These are phyloP conservation scores for Avena sativa DNA, from an alignment of 176 grass and related monocot genomes.

Conservation along the genomic window DNA sequence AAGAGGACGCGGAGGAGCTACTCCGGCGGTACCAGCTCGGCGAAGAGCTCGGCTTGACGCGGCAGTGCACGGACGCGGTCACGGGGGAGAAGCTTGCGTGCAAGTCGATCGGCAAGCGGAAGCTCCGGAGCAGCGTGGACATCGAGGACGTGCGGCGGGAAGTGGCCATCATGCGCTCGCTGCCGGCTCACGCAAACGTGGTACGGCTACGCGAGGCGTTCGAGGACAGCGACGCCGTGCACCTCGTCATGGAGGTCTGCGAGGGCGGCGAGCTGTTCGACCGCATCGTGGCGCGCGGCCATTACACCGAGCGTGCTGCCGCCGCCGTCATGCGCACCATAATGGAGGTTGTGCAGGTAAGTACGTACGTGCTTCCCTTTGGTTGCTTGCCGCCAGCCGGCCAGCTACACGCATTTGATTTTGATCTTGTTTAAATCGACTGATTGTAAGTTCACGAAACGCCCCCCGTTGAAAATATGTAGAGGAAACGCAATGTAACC, in stretches of 20 bases:
- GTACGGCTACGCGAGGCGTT: slow-evolving; percentile 68
- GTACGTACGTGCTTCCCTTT: neutral
- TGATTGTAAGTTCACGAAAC: neutral
- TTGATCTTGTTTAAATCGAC: neutral
- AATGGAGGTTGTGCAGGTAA: slow-evolving; percentile 66
- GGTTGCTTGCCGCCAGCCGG: neutral
- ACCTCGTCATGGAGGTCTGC: slow-evolving; percentile 85
- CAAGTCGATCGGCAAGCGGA: slow-evolving; percentile 71
- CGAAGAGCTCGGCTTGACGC: slow-evolving; percentile 59
- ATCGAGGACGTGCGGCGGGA: slow-evolving; percentile 68
- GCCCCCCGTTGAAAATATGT: no score
- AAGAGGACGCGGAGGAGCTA: slow-evolving; percentile 29
- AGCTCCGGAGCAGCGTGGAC: slow-evolving; percentile 56
- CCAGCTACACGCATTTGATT: neutral
- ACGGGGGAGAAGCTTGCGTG: slow-evolving; percentile 50
- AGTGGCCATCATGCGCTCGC: slow-evolving; percentile 63
- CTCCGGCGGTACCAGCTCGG: slow-evolving; percentile 54
- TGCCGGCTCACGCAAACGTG: slow-evolving; percentile 62
- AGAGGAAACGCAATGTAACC: no score
- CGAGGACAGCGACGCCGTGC: slow-evolving; percentile 70
- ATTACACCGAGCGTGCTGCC: slow-evolving; percentile 72
- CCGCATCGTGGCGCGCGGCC: slow-evolving; percentile 60
- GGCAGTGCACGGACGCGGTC: slow-evolving; percentile 43
- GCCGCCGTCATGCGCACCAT: slow-evolving; percentile 65
- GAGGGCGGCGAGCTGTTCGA: slow-evolving; percentile 92